Evolutionary conservation across 495 filamentous ascomycete species (phyloP).

Genomic region (Annulohypoxylon nitens): DNA sequence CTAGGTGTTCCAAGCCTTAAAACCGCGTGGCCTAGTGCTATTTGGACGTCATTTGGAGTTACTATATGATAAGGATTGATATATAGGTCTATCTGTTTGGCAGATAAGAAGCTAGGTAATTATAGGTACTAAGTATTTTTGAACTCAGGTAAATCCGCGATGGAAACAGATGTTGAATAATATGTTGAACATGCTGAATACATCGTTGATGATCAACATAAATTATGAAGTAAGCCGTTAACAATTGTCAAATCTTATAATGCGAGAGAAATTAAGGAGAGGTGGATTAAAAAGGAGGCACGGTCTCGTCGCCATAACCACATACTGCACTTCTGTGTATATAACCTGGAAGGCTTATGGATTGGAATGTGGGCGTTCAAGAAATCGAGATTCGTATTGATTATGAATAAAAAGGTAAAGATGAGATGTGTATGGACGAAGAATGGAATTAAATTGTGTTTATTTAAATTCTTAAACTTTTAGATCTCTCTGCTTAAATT

Average conservation of each 20-base stretch:
- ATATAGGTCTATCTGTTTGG: background rate
- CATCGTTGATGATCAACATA: no score
- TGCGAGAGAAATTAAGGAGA: background rate
- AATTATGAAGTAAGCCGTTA: no score
- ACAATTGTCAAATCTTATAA: no score
- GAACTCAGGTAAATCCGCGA: no score
- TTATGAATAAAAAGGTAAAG: no score
- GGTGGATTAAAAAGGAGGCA: background rate
- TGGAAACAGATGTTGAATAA: no score
- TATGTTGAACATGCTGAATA: no score
- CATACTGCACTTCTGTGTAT: background rate
- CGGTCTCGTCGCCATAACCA: background rate
- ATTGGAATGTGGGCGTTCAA: no score
- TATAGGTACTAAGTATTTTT: no score
- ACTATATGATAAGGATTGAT: background rate
- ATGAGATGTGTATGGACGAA: background rate
- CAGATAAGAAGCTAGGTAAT: background rate
- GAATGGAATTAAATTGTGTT: background rate
- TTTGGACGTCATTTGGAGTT: background rate
- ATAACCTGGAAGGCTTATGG: no score
- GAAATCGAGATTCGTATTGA: background rate
- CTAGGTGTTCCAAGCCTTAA: constrained; percentile 3
- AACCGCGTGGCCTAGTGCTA: background rate
- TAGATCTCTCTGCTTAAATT: background rate
- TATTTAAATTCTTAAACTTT: background rate